A percentile compares a stretch with the other conserved stretches of the same genome.
phyloP scores from a whole-genome alignment of 305 asterid genomes.

The Fraxinus sp. region DNA sequence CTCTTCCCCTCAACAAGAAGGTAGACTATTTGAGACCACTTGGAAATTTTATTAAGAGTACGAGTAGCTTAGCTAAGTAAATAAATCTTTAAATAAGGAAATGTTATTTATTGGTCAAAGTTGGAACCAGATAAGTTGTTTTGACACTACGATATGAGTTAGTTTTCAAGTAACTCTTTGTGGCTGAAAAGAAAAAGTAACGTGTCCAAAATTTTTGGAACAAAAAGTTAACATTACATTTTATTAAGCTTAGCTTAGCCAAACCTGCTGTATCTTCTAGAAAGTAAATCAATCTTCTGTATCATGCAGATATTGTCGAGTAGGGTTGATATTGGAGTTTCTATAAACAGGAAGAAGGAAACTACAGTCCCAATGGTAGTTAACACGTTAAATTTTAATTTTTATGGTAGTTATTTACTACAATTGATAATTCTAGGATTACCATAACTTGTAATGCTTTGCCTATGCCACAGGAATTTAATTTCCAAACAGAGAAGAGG shows the following conservation, averaged over 20 bases:
- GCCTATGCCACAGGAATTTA: constrained; percentile 61
- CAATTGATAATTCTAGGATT: constrained; percentile 15
- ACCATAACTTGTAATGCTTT: constrained; percentile 10
- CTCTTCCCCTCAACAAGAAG: constrained; percentile 83
- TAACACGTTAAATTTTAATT: constrained; percentile 14
- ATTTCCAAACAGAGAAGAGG: constrained; percentile 67
- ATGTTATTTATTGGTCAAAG: neutral
- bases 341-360: constrained; percentile 64
- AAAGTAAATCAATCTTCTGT: neutral
- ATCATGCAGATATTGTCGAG: constrained; percentile 65
- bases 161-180: neutral
- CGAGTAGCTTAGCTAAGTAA: neutral
- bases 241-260: neutral
- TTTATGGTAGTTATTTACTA: neutral
- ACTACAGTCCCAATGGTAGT: constrained; percentile 72
- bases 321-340: constrained; percentile 81
- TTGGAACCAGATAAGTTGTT: neutral
- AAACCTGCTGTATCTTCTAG: neutral
- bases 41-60: neutral
- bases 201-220: neutral
- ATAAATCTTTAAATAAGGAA: neutral
- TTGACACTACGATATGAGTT: neutral
- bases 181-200: neutral
- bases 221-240: neutral
- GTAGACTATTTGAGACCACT: constrained; percentile 29